These are phyloP conservation scores for Endocalyx cinctus DNA, from an alignment of 2,329 filamentous ascomycete species.

Conservation along the genomic window DNA sequence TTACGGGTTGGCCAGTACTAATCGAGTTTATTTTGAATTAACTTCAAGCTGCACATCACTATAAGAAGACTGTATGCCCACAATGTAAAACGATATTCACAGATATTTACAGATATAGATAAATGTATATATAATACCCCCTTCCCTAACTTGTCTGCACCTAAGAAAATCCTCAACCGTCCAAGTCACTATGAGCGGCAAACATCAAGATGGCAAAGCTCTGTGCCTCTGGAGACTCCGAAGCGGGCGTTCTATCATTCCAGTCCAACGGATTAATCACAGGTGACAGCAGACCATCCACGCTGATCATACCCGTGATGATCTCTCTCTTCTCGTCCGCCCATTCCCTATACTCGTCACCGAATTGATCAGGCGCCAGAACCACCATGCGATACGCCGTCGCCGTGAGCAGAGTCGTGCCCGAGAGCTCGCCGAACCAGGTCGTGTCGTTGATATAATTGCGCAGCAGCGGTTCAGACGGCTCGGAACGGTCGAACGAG, in stretches of 20 bases:
- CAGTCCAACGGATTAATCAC: constrained; percentile 38
- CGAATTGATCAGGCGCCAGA: constrained; percentile 33
- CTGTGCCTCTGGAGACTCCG: constrained; percentile 36
- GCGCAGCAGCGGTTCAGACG: constrained; percentile 30
- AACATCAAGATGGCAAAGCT: constrained; percentile 38
- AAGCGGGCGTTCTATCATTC: constrained; percentile 25
- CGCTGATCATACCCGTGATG: constrained; percentile 30
- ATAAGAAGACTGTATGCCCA: too few species aligned
- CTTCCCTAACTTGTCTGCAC: too few species aligned
- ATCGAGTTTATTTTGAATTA: too few species aligned
- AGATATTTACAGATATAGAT: too few species aligned
- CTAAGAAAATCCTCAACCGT: too few species aligned
- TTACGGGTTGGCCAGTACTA: too few species aligned
- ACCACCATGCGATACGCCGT: constrained; percentile 41
- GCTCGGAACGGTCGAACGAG: constrained; percentile 19
- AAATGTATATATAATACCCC: too few species aligned
- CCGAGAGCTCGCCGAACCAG: constrained; percentile 44
- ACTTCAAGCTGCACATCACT: too few species aligned
- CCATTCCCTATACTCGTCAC: constrained; percentile 33
- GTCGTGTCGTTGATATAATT: constrained; percentile 41
- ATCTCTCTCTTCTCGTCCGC: constrained; percentile 34
- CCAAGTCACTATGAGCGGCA: constrained; percentile 38
- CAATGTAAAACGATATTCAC: too few species aligned
- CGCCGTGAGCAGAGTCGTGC: constrained; percentile 40
- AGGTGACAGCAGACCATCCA: constrained; percentile 32